Evolutionary conservation across 306 rosid genomes (phyloP).

Genomic region (Casuarina cunninghamiana): DNA sequence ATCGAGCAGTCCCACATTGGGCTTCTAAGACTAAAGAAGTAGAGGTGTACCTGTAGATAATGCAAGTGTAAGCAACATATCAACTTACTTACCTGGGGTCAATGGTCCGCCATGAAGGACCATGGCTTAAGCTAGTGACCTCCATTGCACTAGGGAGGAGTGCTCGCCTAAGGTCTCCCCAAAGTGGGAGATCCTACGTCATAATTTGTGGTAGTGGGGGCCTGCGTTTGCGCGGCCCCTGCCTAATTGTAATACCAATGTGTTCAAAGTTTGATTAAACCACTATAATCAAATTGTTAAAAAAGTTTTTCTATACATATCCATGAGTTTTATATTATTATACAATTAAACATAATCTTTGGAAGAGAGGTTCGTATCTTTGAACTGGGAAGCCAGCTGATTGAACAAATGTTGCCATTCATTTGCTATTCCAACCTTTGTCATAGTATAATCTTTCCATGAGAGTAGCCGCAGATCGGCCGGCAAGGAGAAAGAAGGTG

Average conservation of each 20-base stretch:
- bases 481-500: conserved; percentile 41
- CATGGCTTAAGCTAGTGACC: conserved; percentile 36
- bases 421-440: conserved; percentile 65
- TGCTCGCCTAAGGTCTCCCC: conserved; percentile 58
- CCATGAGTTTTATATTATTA: no score
- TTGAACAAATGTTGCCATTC: conserved; percentile 70
- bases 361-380: no score
- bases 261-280: no score
- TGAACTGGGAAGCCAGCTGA: conserved; percentile 61
- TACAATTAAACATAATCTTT: no score
- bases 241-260: no score
- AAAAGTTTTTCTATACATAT: no score
- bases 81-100: conserved; percentile 56
- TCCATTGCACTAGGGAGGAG: conserved; percentile 66
- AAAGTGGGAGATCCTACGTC: conserved; percentile 41
- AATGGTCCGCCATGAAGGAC: conserved; percentile 44
- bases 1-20: no score
- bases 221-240: conserved; percentile 58
- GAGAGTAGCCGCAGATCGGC: conserved; percentile 59
- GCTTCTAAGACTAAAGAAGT: no score
- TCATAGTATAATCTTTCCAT: conserved; percentile 61
- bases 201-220: conserved; percentile 51
- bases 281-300: no score
- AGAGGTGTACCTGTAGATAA: no score
- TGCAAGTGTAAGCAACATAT: not conserved